Conservation (phyloP, 2,329 filamentous ascomycete species). For the Aspergillus sp. region DNA sequence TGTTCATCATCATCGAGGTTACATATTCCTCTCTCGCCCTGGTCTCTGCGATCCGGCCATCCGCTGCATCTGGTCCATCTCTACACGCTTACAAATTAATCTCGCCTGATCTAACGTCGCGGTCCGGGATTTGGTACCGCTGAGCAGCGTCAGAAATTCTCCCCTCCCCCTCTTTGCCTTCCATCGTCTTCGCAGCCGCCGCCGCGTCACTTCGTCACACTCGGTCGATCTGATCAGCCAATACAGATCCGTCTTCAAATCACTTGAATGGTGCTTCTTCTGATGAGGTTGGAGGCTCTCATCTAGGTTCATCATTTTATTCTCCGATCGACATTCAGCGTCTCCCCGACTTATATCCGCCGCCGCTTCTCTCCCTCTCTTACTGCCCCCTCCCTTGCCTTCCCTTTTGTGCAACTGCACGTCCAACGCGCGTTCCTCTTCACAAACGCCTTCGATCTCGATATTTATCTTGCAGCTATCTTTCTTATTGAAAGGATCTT, state of each 20-base stretch:
- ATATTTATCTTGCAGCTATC: neutral
- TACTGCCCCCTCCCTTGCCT: constrained; percentile 11
- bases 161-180: neutral
- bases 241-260: neutral
- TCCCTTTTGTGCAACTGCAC: constrained; percentile 11
- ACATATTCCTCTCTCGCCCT: too few species aligned
- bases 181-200: neutral
- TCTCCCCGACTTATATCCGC: constrained; percentile 5
- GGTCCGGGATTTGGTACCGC: too few species aligned
- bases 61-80: too few species aligned
- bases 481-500: neutral
- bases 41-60: too few species aligned
- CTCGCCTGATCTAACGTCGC: too few species aligned
- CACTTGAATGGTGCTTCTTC: too few species aligned
- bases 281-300: too few species aligned
- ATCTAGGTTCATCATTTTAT: too few species aligned
- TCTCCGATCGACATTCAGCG: neutral
- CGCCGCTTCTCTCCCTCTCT: constrained; percentile 1
- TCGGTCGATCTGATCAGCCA: neutral
- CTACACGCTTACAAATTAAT: too few species aligned
- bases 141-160: neutral
- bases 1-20: too few species aligned
- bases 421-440: constrained; percentile 13
- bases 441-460: constrained; percentile 4
- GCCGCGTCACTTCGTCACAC: too few species aligned